These are phyloP conservation scores for Cicer chorassanicum DNA, from an alignment of 306 rosid species.

Conservation along the genomic window DNA sequence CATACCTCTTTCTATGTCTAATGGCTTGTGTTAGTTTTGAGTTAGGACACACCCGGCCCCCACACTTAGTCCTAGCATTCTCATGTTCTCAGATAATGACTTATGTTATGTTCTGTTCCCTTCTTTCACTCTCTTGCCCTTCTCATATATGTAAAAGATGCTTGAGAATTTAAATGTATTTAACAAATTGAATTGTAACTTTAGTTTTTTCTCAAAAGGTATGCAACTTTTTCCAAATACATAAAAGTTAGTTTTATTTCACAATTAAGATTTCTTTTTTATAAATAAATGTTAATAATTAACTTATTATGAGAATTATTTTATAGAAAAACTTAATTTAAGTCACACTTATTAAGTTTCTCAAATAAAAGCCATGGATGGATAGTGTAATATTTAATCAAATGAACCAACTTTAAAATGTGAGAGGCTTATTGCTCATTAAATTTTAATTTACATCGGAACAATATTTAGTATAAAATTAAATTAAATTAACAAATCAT, in stretches of 20 bases:
- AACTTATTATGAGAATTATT: too few species aligned
- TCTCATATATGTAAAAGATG: constrained; percentile 10
- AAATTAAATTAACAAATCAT: too few species aligned
- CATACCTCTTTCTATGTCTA: background rate
- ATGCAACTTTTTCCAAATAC: background rate
- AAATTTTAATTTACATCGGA: background rate
- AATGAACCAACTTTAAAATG: background rate
- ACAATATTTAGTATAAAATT: background rate
- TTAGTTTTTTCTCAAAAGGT: constrained; percentile 3
- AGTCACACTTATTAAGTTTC: too few species aligned
- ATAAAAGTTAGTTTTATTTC: constrained; percentile 12
- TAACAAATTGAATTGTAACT: constrained; percentile 32
- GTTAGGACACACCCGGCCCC: constrained; percentile 36
- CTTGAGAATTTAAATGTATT: background rate
- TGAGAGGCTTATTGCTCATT: background rate
- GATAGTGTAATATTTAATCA: too few species aligned
- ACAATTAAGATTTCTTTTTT: background rate
- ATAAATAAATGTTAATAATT: too few species aligned
- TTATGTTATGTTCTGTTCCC: constrained; percentile 49
- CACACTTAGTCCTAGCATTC: constrained; percentile 33
- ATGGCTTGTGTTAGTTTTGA: constrained; percentile 3
- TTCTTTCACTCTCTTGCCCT: constrained; percentile 59
- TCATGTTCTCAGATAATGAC: constrained; percentile 56
- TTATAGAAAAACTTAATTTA: too few species aligned
- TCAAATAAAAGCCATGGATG: too few species aligned